Evolutionary conservation across 371 early-diverging fungal genomes (phyloP), one percentile per base, ranked within the genome.

Genomic region (Mucor mucedo): DNA sequence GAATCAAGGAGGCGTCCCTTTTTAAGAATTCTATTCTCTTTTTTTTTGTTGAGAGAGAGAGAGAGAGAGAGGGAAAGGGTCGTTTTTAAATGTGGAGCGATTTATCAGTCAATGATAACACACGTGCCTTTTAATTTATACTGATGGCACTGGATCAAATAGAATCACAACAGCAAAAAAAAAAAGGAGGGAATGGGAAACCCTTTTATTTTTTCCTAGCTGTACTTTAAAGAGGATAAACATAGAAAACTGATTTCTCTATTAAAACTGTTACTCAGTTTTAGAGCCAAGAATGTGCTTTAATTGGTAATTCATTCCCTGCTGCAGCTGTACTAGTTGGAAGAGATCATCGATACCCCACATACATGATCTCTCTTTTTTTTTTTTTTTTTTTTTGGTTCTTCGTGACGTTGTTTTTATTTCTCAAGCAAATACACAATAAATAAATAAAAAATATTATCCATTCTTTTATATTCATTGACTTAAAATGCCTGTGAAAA

Each of bases 401-500:
- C n/a, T 14, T 14, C n/a, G 44, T 44, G 44, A 44, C 44, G 44
- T 14, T 44, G 44, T 44, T 44, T 44, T 47, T 1, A 4, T 21
- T 47, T 6, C 13, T n/a, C 47, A 27, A n/a, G n/a, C 10, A 42
- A 42, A 13, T 11, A 11, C 21, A 21, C 21, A 21, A 21, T 21
- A 21, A 21, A 21, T 21, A 21, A 21, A 21, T 21, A 21, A 21
- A 21, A 21, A 21, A 21, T 21, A 21, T 21, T 21, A 21, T 21
- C 21, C 21, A 21, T 21, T 21, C 21, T 21, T 21, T 47, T 8
- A 47, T 4, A 5, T 47, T 21, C 3, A 47, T 47, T 21, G 21
- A 21, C 7, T 21, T 27, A 47, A 47, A 27, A 47, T 47, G 47
- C 47, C 47, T 47, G 75, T 78, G 32, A 78, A 78, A 60, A 73